These are phyloP conservation scores for Lablab purpureus DNA, from an alignment of 306 rosid genomes.

Conservation along the genomic window DNA sequence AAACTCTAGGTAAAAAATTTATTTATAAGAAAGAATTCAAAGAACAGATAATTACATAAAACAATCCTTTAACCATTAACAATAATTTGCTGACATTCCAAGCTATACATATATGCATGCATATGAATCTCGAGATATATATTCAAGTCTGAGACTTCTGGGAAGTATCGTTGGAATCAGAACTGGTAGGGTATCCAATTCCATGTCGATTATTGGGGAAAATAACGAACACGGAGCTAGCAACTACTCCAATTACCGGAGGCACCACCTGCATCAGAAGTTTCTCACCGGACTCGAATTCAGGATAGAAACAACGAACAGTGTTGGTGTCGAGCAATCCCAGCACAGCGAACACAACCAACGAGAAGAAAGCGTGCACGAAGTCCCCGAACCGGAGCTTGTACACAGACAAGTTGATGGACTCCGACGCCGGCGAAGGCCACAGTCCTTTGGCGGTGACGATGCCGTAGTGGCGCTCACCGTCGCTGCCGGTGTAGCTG, in stretches of 20 bases:
- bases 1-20: no score
- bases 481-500: slow-evolving; percentile 71
- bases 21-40: no score
- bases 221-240: slow-evolving; percentile 59
- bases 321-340: slow-evolving; percentile 66
- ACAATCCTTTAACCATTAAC: no score
- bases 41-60: no score
- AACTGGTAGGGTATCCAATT: slow-evolving; percentile 66
- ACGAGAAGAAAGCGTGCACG: slow-evolving; percentile 63
- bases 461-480: slow-evolving; percentile 60
- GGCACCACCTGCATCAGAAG: slow-evolving; percentile 67
- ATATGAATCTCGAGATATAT: no score
- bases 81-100: no score
- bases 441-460: slow-evolving; percentile 68
- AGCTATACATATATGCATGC: no score
- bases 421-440: slow-evolving; percentile 61
- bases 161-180: slow-evolving; percentile 42
- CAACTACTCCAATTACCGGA: slow-evolving; percentile 62
- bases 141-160: slow-evolving; percentile 8
- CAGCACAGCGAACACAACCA: slow-evolving; percentile 64
- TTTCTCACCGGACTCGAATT: slow-evolving; percentile 50
- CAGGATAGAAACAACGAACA: slow-evolving; percentile 67
- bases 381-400: slow-evolving; percentile 71
- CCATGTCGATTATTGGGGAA: slow-evolving; percentile 84
- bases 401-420: slow-evolving; percentile 51